Evolutionary conservation across 176 grass and related monocot species (phyloP), one percentile per base, ranked within the genome.

Genomic region (Bothriochloa decipiens): DNA sequence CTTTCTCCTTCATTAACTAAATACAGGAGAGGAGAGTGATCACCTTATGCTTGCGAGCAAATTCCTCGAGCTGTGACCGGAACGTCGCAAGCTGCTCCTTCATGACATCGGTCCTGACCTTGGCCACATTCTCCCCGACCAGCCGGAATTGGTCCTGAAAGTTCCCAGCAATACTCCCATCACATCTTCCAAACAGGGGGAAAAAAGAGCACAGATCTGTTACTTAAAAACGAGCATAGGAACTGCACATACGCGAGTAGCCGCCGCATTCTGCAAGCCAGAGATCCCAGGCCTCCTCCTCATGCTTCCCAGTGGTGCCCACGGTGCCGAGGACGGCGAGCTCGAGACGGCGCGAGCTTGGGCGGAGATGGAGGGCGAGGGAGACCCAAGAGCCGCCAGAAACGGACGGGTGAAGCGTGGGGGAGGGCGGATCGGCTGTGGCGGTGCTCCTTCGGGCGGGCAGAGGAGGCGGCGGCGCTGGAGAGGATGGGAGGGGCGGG

Each of bases 31-130:
- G 37, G 16, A 43, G n/a, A n/a, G n/a, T n/a, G n/a, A 83, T 67
- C 57, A 98, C 96, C 89, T 98, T 98, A 62, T 98, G 93, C 70
- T 98, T 98, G 76, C 88, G 87, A 72, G 96, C 93, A 72, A 98
- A 98, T 58, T 98, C 91, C 72, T 95, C 89, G 13, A 98, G 90
- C 80, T 98, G 96, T 11, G 96, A 87, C 68, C 91, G 82, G 79
- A 95, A 95, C 28, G 86, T 98, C 0, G 89, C 77, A 3, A 98
- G 96, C 83, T 98, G 96, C 83, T 98, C 96, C 77, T 93, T 93
- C 91, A 95, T 98, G 65, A 98, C 89, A 88, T 98, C 96, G 26
- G 91, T 88, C 84, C 89, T 93, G n/a, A 98, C 90, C 89, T 86
- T 92, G 74, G 96, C 93, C 46, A 98, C 96, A 92, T 98, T 91